Conservation (phyloP, 768 basidiomycete genomes). For the Cyclocybe cylindracea region DNA sequence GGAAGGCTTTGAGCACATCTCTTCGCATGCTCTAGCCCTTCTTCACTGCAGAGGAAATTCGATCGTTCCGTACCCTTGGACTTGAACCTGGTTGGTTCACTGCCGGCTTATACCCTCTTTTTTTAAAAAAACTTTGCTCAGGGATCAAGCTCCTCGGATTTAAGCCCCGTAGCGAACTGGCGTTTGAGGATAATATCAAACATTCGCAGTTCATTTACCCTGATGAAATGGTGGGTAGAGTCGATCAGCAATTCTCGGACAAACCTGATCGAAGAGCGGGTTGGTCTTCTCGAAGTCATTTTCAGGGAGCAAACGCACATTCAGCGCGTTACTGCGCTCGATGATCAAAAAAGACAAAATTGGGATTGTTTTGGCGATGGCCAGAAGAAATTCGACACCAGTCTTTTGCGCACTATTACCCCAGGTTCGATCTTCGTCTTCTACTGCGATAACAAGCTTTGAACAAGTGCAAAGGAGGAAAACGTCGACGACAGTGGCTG, state of each 20-base stretch:
- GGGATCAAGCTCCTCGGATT: slow-evolving; percentile 94
- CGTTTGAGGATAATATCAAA: slow-evolving; percentile 89
- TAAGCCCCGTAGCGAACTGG: slow-evolving; percentile 68
- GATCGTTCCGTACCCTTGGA: slow-evolving; percentile 79
- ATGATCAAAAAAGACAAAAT: slow-evolving; percentile 83
- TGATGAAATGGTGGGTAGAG: slow-evolving; percentile 70
- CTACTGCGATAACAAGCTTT: neutral
- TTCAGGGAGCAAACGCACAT: slow-evolving; percentile 91
- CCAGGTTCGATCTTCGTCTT: slow-evolving; percentile 51
- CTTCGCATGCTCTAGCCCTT: slow-evolving; percentile 56
- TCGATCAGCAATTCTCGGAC: neutral
- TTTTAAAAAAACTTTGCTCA: slow-evolving; percentile 22
- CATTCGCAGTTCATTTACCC: slow-evolving; percentile 93
- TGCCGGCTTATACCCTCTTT: neutral
- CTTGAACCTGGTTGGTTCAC: slow-evolving; percentile 63
- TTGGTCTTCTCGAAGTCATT: slow-evolving; percentile 51
- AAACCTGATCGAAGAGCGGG: neutral
- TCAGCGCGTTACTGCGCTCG: slow-evolving; percentile 81
- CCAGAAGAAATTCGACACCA: slow-evolving; percentile 73
- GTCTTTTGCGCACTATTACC: slow-evolving; percentile 85
- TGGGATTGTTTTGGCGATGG: slow-evolving; percentile 71
- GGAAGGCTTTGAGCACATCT: slow-evolving; percentile 2
- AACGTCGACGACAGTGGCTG: slow-evolving; percentile 68
- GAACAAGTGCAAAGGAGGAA: slow-evolving; percentile 55
- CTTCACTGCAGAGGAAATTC: slow-evolving; percentile 82